phyloP scores from a whole-genome alignment of 140 eudicot species.

The Ambrosia hybrid region DNA sequence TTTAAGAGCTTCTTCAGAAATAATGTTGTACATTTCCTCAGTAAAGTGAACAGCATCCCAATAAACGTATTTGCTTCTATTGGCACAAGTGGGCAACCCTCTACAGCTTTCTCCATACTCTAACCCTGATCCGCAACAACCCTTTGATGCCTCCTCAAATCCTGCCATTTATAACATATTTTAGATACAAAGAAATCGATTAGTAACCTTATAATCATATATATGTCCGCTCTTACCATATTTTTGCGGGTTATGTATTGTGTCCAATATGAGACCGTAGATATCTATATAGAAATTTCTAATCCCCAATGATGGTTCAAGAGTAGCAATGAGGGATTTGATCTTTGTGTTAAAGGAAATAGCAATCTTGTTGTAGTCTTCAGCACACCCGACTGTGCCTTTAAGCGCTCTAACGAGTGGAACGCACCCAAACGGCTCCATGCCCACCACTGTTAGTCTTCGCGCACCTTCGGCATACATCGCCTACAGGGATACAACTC shows the following conservation, averaged over 20 bases:
- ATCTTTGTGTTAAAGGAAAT: conserved; percentile 34
- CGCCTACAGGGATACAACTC: conserved; percentile 9
- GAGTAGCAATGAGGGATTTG: conserved; percentile 26
- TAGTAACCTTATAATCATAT: neutral
- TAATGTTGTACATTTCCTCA: conserved; percentile 38
- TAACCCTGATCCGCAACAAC: conserved; percentile 43
- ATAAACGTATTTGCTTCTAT: conserved; percentile 37
- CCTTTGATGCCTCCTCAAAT: conserved; percentile 40
- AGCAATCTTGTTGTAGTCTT: conserved; percentile 40
- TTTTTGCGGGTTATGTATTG: conserved; percentile 27
- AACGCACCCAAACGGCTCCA: conserved; percentile 39
- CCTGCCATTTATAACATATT: conserved; percentile 17
- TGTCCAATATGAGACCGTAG: conserved; percentile 20
- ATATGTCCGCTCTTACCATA: conserved; percentile 19
- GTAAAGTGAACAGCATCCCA: conserved; percentile 50
- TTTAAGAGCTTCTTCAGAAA: conserved; percentile 36
- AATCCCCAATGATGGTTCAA: conserved; percentile 21
- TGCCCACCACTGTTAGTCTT: conserved; percentile 33
- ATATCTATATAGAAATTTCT: conserved; percentile 28
- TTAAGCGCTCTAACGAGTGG: conserved; percentile 34
- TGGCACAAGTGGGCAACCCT: conserved; percentile 38
- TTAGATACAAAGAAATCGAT: neutral
- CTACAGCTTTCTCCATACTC: conserved; percentile 35
- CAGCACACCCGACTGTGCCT: conserved; percentile 28
- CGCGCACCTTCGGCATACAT: conserved; percentile 34